Evolutionary conservation across 257 asterid species (phyloP), one percentile per base, ranked within the genome.

Genomic region (Henckelia pumila): DNA sequence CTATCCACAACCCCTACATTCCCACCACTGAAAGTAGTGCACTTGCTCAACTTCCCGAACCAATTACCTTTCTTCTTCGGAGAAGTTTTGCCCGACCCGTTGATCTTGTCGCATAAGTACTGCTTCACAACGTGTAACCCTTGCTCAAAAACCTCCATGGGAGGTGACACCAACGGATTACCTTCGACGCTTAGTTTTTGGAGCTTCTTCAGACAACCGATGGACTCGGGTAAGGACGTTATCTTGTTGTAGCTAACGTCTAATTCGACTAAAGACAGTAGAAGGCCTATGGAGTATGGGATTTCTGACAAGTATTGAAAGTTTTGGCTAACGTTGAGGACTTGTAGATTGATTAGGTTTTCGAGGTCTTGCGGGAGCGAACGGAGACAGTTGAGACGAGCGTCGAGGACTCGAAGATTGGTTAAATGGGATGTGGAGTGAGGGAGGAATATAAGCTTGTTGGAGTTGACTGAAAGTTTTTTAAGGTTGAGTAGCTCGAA

Each of bases 241-340:
- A 92, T 84, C 56, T 78, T 88, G 81, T 92, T 92, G 82, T 92
- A 89, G 79, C 98, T 89, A 1, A 88, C 86, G 67, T 92, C 98
- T 16, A 92, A 59, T 68, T 92, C 98, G 6, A 78, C 69, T 1
- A 89, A 85, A 1, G 97, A 87, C 30, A 84, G 82, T 30, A 92
- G 91, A 0, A 92, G 92, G 52, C 98, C 98, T 2, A 92, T 29
- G 26, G 98, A 86, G 84, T 86, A 88, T 0, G 98, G 98, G 6
- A 92, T 80, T 5, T 70, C 26, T 1, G 78, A 28, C 4, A 92
- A 79, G 87, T 77, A 79, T 10, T 92, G 98, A 73, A 92, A 92
- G 16, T 92, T 92, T 67, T 92, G 98, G 78, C 98, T 92, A 0
- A 92, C 75, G 44, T 86, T 89, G 6, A 92, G 91, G 79, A 82